A percentile compares a stretch with the other conserved stretches of the same genome.
These are phyloP conservation scores for Lipomyces yamadae DNA, from an alignment of 805 yeast species.

Conservation along the genomic window DNA sequence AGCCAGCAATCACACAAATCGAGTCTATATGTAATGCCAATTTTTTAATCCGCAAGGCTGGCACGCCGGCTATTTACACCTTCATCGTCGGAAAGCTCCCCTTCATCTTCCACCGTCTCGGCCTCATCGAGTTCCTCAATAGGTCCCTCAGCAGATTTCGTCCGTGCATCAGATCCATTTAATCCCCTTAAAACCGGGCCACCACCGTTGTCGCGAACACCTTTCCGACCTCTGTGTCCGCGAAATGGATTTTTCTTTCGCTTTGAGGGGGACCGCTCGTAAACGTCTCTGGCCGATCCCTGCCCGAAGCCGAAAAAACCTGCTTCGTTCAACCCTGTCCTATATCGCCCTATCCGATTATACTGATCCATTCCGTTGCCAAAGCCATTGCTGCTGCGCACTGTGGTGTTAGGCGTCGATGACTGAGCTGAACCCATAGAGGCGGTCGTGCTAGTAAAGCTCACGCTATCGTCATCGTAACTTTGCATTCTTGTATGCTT, in stretches of 20 bases:
- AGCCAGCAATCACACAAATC: neutral
- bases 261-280: neutral
- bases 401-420: neutral
- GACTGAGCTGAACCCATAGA: neutral
- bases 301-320: neutral
- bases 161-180: neutral
- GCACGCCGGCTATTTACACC: slow-evolving; percentile 14
- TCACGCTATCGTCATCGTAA: slow-evolving; percentile 11
- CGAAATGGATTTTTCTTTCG: neutral
- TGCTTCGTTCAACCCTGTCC: neutral
- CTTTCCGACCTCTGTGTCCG: neutral
- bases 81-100: slow-evolving; percentile 31
- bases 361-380: neutral
- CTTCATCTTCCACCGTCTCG: slow-evolving; percentile 29
- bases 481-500: slow-evolving; percentile 1
- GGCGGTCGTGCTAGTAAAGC: slow-evolving; percentile 6
- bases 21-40: neutral
- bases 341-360: neutral
- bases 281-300: neutral
- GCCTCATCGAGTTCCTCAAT: slow-evolving; percentile 33
- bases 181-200: neutral
- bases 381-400: neutral
- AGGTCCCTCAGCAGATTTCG: slow-evolving; percentile 4
- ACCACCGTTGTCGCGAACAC: neutral
- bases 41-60: neutral